phyloP scores from a whole-genome alignment of 371 early-diverging fungal genomes.

The Rhizoclosmatium hyalinum region DNA sequence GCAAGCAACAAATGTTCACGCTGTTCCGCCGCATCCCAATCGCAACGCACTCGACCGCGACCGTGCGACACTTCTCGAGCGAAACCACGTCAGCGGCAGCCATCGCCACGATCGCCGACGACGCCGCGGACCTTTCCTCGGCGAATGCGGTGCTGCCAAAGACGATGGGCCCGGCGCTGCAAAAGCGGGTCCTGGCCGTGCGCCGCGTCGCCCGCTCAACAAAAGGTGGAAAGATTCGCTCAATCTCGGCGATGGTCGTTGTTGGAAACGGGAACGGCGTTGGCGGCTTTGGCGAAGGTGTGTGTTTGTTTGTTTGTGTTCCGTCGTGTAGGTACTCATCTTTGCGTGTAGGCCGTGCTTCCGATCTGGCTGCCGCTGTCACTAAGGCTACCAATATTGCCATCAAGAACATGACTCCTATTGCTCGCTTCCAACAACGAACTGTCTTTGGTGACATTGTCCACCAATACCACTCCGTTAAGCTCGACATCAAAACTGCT shows the following conservation, averaged over 20 bases:
- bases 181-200: constrained; percentile 52
- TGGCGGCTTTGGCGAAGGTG: constrained; percentile 89
- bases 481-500: constrained; percentile 80
- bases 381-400: constrained; percentile 89
- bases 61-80: no score
- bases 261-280: constrained; percentile 92
- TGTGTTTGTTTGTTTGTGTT: background rate
- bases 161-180: constrained; percentile 17
- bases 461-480: constrained; percentile 89
- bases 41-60: no score
- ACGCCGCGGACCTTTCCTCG: no score
- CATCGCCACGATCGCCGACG: no score
- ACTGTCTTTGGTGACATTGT: constrained; percentile 91
- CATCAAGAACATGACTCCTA: constrained; percentile 80
- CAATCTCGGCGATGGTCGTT: constrained; percentile 89
- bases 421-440: constrained; percentile 92
- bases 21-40: no score
- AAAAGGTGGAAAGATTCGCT: constrained; percentile 52
- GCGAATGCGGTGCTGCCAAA: no score
- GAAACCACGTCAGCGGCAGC: no score
- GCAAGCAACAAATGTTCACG: no score
- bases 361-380: constrained; percentile 81
- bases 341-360: constrained; percentile 72
- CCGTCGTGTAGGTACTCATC: background rate
- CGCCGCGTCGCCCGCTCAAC: constrained; percentile 53